Percentiles rank a stretch among this genome's conserved stretches.
phyloP scores from a whole-genome alignment of 768 basidiomycete genomes.

The Russula vinacea region DNA sequence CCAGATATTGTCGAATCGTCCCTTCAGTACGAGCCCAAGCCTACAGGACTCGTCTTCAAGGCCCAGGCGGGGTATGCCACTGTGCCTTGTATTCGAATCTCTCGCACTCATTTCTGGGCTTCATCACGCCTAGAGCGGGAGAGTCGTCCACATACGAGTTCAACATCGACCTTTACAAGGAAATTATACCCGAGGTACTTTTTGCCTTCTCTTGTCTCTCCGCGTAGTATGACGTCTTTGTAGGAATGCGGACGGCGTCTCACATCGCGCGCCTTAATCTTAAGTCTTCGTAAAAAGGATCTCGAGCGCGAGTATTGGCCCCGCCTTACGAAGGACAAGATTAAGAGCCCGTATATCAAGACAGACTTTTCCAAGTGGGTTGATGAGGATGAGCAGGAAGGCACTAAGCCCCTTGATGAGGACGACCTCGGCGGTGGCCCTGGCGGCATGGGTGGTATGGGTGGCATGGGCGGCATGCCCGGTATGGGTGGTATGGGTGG shows the following conservation, averaged over 20 bases:
- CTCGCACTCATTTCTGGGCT: not conserved
- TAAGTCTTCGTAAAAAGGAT: constrained; percentile 80
- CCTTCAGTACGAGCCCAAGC: constrained; percentile 58
- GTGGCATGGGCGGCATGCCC: constrained; percentile 31
- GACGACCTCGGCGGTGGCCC: constrained; percentile 41
- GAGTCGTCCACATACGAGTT: constrained; percentile 52
- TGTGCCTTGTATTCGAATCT: not conserved
- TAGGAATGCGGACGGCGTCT: constrained; percentile 60
- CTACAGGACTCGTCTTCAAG: constrained; percentile 59
- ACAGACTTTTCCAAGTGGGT: constrained; percentile 96
- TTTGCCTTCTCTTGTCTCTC: not conserved
- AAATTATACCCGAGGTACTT: constrained; percentile 72
- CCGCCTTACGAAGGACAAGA: constrained; percentile 84
- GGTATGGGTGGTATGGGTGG: constrained; percentile 39
- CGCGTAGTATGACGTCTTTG: not conserved
- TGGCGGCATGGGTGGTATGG: constrained; percentile 51
- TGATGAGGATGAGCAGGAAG: constrained; percentile 96
- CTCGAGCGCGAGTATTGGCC: constrained; percentile 82
- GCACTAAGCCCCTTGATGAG: constrained; percentile 46
- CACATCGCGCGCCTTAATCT: constrained; percentile 61
- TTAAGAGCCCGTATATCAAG: constrained; percentile 79
- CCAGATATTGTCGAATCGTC: constrained; percentile 61
- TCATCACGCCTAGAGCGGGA: not conserved
- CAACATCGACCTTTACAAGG: constrained; percentile 68
- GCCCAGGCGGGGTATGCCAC: constrained; percentile 60